These are phyloP conservation scores for Solanum habrochaites DNA, from an alignment of 257 asterid species.

Conservation along the genomic window DNA sequence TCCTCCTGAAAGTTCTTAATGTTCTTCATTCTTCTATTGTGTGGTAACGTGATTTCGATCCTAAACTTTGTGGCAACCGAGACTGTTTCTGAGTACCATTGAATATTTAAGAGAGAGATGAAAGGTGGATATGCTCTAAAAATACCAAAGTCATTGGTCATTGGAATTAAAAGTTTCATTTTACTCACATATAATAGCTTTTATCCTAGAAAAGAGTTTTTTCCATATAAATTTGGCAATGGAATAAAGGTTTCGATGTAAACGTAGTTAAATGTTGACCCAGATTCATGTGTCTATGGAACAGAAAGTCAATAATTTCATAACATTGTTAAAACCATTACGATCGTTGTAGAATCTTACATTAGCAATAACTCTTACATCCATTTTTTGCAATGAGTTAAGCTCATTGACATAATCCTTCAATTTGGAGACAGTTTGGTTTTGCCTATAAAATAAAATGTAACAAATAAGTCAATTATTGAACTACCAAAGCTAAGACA, in stretches of 20 bases:
- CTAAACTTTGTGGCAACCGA: background rate
- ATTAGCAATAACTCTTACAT: conserved; percentile 42
- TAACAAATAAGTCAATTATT: background rate
- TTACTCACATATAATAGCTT: conserved; percentile 77
- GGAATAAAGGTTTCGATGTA: conserved; percentile 83
- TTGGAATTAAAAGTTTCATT: background rate
- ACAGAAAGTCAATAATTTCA: conserved; percentile 16
- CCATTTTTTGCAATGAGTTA: conserved; percentile 93
- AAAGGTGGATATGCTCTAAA: background rate
- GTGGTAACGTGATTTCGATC: too few species aligned
- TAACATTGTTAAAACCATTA: background rate
- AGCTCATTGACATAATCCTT: conserved; percentile 98
- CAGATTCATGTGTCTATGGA: conserved; percentile 95
- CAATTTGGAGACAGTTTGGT: conserved; percentile 83
- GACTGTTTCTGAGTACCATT: background rate
- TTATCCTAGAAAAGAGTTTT: conserved; percentile 89
- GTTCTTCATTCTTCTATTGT: too few species aligned
- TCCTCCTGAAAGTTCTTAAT: too few species aligned
- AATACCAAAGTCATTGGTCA: background rate
- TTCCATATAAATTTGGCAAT: conserved; percentile 84
- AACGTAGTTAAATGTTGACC: conserved; percentile 83
- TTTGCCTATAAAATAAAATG: conserved; percentile 35
- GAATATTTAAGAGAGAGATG: background rate
- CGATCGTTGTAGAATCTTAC: background rate
- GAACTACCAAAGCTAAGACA: conserved; percentile 1